Evolutionary conservation across 2,329 filamentous ascomycete genomes (phyloP).

Genomic region (Aspergillus glaucus): DNA sequence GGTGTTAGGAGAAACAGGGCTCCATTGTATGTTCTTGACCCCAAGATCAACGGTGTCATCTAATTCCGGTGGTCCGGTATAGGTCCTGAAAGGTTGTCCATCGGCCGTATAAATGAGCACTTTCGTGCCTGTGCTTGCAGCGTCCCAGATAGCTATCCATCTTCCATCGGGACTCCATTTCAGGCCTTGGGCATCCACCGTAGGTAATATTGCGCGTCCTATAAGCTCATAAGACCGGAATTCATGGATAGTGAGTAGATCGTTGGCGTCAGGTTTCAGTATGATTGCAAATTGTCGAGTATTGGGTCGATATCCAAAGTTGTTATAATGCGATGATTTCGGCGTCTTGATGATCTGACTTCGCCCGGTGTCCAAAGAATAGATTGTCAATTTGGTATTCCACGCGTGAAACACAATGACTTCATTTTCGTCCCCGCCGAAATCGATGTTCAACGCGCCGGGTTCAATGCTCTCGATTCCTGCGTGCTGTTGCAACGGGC

Average conservation of each 20-base stretch:
- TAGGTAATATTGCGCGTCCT: constrained; percentile 36
- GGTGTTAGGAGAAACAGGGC: constrained; percentile 27
- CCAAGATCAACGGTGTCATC: constrained; percentile 41
- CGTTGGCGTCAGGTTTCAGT: constrained; percentile 32
- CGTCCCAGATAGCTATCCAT: constrained; percentile 55
- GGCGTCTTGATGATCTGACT: constrained; percentile 36
- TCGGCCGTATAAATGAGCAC: constrained; percentile 54
- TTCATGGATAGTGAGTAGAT: constrained; percentile 36
- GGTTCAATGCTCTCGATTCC: constrained; percentile 37
- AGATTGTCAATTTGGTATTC: constrained; percentile 33
- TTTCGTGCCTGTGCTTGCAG: constrained; percentile 45
- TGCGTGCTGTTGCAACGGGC: constrained; percentile 31
- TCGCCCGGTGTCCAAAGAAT: constrained; percentile 28
- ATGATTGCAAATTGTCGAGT: constrained; percentile 35
- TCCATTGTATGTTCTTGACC: constrained; percentile 49
- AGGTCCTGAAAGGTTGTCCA: constrained; percentile 52
- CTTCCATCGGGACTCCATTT: constrained; percentile 56
- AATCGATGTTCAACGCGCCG: constrained; percentile 31
- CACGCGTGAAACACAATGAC: constrained; percentile 35
- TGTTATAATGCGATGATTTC: constrained; percentile 31
- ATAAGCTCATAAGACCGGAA: constrained; percentile 29
- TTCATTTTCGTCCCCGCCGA: constrained; percentile 32
- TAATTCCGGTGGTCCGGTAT: constrained; percentile 34
- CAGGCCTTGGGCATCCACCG: constrained; percentile 51
- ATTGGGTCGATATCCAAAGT: constrained; percentile 35